Base-by-base conservation (phyloP, 139 green algal species). In the Micractinium conductrix region DNA sequence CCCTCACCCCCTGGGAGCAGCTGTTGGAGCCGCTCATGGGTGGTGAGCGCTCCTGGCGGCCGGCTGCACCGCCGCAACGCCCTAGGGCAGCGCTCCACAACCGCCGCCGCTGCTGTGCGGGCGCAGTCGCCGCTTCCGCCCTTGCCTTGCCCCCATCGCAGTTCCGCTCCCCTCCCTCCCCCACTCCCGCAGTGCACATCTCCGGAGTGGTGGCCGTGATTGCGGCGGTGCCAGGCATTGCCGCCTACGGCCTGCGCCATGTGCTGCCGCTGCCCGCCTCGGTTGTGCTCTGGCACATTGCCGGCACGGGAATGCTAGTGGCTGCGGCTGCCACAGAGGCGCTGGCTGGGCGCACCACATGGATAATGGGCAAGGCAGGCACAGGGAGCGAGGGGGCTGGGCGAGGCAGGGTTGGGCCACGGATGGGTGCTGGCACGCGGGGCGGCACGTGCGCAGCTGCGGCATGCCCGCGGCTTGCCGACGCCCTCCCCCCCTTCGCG, bases 281-380 rank as follows among this genome's bases (percentile, higher is more conserved):
- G 2, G n/a, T 92, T 30, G 68, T 87, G 9, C 53, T 90, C 3
- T 83, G 42, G n/a, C 89, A 93, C 16, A 68, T 87, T 2, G 80
- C 85, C 2, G 82, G 67, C 17, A 62, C 87, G 3, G 89, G 88
- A 24, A 78, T 92, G 30, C 42, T 80, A 0, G 88, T 93, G 24
- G 87, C 89, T 4, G 35, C 86, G 2, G 89, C 91, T 3, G 84
- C 92, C 7, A 89, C 78, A 16, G 74, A 84, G 40, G 37, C 60
- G 0, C 45, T 92, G 24, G 88, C 88, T 12, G 48, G 35, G 3
- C 69, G 87, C 26, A 91, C 85, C 38, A 93, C 90, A 0, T 55
- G 76, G 30, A 50, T 94, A 26, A 33, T 95, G 33, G 91, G 92
- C 45, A 95, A 95, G 88, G 84, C 87, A 50, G 2, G 70, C 12